Evolutionary conservation across 495 filamentous ascomycete species (phyloP).

Genomic region (Hypoxylon subgilvum): DNA sequence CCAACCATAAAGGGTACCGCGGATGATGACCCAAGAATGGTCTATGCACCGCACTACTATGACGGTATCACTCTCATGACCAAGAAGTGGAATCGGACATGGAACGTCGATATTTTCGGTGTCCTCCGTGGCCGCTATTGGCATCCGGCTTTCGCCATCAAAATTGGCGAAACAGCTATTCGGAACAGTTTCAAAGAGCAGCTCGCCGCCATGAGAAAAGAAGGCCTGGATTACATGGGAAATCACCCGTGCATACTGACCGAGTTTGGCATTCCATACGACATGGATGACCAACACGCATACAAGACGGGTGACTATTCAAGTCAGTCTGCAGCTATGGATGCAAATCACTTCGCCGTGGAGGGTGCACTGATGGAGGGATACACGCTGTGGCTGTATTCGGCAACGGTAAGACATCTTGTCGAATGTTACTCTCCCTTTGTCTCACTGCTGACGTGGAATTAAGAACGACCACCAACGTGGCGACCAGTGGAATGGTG

Average conservation of each 20-base stretch:
- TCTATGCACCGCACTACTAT: constrained; percentile 94
- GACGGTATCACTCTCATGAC: constrained; percentile 96
- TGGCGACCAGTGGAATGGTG: constrained; percentile 97
- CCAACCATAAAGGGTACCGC: constrained; percentile 83
- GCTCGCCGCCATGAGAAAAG: constrained; percentile 81
- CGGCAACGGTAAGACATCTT: constrained; percentile 63
- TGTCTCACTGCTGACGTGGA: constrained; percentile 7
- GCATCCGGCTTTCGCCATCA: constrained; percentile 86
- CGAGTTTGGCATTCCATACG: constrained; percentile 97
- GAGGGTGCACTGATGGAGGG: constrained; percentile 82
- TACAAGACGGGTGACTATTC: constrained; percentile 97
- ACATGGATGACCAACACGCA: constrained; percentile 95
- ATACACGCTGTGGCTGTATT: constrained; percentile 89
- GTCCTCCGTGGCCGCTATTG: constrained; percentile 87
- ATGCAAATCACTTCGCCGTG: constrained; percentile 93
- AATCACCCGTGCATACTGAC: constrained; percentile 88
- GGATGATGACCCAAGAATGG: constrained; percentile 88
- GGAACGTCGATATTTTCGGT: constrained; percentile 96
- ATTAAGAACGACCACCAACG: constrained; percentile 80
- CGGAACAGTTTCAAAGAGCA: constrained; percentile 93
- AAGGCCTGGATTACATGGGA: constrained; percentile 90
- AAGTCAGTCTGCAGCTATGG: constrained; percentile 91
- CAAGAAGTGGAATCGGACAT: constrained; percentile 96
- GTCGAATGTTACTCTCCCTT: not conserved
- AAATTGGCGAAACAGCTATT: constrained; percentile 92